A percentile compares a stretch with the other conserved stretches of the same genome.
These are phyloP conservation scores for Alloteropsis semialata DNA, from an alignment of 176 grass and related monocot species.

Conservation along the genomic window DNA sequence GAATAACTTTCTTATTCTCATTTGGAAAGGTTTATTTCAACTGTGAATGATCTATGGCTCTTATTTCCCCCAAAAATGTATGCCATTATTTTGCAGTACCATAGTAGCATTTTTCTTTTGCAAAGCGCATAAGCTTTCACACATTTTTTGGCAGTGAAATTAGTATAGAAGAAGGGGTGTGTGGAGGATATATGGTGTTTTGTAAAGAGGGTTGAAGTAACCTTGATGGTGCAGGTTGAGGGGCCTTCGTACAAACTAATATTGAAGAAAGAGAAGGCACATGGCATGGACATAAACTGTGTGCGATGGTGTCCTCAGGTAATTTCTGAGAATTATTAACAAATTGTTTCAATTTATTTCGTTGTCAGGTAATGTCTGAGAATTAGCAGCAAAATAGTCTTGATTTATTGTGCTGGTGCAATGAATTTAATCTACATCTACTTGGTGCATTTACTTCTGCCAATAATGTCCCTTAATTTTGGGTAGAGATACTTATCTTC, in stretches of 20 bases:
- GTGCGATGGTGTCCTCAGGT: constrained; percentile 95
- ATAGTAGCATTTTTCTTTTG: neutral
- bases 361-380: constrained; percentile 23
- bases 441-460: neutral
- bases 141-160: neutral
- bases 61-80: neutral
- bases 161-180: neutral
- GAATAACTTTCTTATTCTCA: neutral
- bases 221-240: constrained; percentile 56
- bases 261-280: constrained; percentile 88
- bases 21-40: neutral
- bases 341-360: neutral
- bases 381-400: neutral
- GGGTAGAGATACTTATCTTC: constrained; percentile 2
- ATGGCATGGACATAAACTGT: constrained; percentile 97
- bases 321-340: neutral
- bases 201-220: neutral
- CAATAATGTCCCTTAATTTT: constrained; percentile 3
- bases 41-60: neutral
- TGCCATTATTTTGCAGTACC: neutral
- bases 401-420: neutral
- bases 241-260: constrained; percentile 63
- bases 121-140: neutral
- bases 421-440: neutral
- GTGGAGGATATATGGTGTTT: neutral